A percentile compares a stretch with the other conserved stretches of the same genome.
Evolutionary conservation across 2,329 filamentous ascomycete species (phyloP).

Genomic region (Periconia sp.): DNA sequence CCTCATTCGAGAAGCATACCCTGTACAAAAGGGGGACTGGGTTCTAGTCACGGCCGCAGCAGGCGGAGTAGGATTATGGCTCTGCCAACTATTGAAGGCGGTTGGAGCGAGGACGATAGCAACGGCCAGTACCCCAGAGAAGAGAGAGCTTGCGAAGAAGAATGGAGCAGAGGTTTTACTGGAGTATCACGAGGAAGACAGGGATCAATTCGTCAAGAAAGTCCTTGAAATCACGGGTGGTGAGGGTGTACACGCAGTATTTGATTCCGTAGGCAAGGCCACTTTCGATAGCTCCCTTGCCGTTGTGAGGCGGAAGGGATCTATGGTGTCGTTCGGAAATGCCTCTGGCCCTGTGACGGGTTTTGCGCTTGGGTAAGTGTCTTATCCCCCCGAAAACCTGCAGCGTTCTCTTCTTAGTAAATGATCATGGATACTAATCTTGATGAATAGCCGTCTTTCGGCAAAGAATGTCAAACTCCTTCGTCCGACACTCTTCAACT

Average conservation of each 20-base stretch:
- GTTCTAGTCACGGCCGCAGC: constrained; percentile 85
- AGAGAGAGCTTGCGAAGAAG: constrained; percentile 70
- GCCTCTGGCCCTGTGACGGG: constrained; percentile 81
- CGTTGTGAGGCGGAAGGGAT: constrained; percentile 77
- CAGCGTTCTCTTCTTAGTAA: neutral
- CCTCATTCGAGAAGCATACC: constrained; percentile 74
- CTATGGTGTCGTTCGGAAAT: constrained; percentile 80
- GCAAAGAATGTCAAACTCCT: constrained; percentile 79
- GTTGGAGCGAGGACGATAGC: constrained; percentile 81
- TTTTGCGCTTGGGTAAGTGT: constrained; percentile 64
- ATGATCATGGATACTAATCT: too few species aligned
- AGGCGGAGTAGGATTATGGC: constrained; percentile 73
- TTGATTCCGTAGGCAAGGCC: constrained; percentile 83
- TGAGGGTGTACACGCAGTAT: constrained; percentile 76
- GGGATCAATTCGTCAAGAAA: constrained; percentile 47
- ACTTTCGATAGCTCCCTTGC: constrained; percentile 83
- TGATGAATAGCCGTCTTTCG: constrained; percentile 55
- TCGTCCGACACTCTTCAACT: constrained; percentile 75
- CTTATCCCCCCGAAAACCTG: too few species aligned
- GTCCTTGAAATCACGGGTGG: constrained; percentile 74
- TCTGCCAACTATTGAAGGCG: constrained; percentile 75
- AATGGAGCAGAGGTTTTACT: constrained; percentile 76
- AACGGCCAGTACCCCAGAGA: constrained; percentile 75
- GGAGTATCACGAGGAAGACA: constrained; percentile 67
- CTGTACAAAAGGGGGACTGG: constrained; percentile 78